phyloP scores from a whole-genome alignment of 2,329 filamentous ascomycete species.

The Penicillium hesseltinei region DNA sequence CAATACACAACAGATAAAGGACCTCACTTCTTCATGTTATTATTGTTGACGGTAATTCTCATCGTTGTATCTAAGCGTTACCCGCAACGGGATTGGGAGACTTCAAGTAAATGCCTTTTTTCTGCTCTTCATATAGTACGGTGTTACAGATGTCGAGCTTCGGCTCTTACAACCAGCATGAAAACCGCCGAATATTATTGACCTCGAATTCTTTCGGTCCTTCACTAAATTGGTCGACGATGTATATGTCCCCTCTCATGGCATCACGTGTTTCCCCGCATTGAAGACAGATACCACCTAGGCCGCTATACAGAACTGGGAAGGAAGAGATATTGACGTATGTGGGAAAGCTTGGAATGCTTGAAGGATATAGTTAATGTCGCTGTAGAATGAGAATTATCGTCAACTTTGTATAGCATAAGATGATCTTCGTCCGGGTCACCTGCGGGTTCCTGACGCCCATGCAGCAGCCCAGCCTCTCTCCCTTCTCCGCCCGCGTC shows the following conservation, averaged over 20 bases:
- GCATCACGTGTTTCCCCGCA: conserved; percentile 7
- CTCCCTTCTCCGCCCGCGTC: conserved; percentile 33
- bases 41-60: too few species aligned
- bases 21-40: too few species aligned
- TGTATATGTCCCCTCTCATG: not conserved
- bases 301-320: not conserved
- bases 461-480: conserved; percentile 26
- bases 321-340: not conserved
- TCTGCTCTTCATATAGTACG: too few species aligned
- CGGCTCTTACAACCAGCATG: too few species aligned
- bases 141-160: too few species aligned
- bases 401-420: not conserved
- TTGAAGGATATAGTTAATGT: not conserved
- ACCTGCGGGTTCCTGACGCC: conserved; percentile 15
- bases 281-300: not conserved
- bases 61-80: too few species aligned
- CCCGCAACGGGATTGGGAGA: too few species aligned
- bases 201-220: not conserved
- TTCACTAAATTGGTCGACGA: not conserved
- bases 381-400: not conserved
- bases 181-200: too few species aligned
- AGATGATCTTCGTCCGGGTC: not conserved
- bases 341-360: not conserved
- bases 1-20: too few species aligned
- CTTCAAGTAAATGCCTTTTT: too few species aligned